phyloP scores from a whole-genome alignment of 768 basidiomycete species.

The Hygrophorus pudorinus region DNA sequence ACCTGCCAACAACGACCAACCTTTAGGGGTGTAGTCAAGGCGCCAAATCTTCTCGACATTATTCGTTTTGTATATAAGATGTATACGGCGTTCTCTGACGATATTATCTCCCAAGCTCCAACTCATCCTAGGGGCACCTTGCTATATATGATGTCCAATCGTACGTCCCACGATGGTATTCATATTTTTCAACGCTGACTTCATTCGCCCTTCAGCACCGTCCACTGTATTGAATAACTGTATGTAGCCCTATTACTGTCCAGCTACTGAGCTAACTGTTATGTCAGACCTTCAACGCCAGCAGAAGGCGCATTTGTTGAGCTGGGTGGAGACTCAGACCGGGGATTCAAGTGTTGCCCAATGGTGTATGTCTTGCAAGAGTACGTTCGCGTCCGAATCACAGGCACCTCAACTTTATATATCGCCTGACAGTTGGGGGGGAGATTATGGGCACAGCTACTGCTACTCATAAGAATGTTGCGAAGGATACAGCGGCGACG shows the following conservation, averaged over 20 bases:
- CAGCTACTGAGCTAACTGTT: not conserved
- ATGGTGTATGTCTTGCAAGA: constrained; percentile 52
- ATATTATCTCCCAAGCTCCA: no score
- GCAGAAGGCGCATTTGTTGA: constrained; percentile 21
- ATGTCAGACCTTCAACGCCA: constrained; percentile 20
- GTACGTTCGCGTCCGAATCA: constrained; percentile 24
- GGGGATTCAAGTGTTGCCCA: constrained; percentile 32
- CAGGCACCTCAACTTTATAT: not conserved
- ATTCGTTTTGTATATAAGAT: no score
- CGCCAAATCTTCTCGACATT: no score
- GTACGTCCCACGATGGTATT: not conserved
- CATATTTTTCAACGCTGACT: not conserved
- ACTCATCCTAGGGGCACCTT: no score
- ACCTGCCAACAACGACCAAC: no score
- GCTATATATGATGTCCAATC: not conserved
- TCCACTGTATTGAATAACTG: constrained; percentile 36
- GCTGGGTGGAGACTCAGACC: constrained; percentile 26
- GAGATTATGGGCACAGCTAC: constrained; percentile 36
- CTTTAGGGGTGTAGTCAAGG: no score
- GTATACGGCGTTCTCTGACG: no score
- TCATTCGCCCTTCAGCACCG: constrained; percentile 13
- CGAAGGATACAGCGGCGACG: constrained; percentile 39
- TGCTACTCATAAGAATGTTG: constrained; percentile 31
- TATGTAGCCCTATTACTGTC: constrained; percentile 14
- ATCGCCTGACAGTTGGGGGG: constrained; percentile 30